These are phyloP conservation scores for Arachnomyces sp. DNA, from an alignment of 2,329 filamentous ascomycete species.

Conservation along the genomic window DNA sequence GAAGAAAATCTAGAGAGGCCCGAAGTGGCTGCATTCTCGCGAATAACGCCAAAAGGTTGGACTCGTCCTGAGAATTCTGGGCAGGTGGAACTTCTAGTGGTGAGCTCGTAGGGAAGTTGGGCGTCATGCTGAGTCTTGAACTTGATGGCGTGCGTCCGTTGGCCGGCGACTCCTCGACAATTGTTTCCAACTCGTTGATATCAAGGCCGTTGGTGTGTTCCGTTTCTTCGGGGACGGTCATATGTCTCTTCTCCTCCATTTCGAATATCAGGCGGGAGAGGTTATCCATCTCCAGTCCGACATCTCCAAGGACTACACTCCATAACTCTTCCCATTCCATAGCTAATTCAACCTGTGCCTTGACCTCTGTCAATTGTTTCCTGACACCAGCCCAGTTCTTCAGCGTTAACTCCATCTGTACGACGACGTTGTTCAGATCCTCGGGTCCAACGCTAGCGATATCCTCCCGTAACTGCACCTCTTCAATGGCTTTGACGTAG, in stretches of 20 bases:
- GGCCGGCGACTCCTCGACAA: constrained; percentile 75
- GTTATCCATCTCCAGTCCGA: constrained; percentile 78
- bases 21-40: constrained; percentile 90
- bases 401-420: constrained; percentile 83
- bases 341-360: constrained; percentile 86
- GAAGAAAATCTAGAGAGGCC: constrained; percentile 88
- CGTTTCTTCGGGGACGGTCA: constrained; percentile 55
- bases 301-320: constrained; percentile 88
- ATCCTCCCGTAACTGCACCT: constrained; percentile 72
- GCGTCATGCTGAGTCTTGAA: constrained; percentile 62
- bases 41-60: constrained; percentile 79
- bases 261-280: constrained; percentile 80
- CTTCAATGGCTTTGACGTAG: constrained; percentile 90
- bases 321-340: constrained; percentile 99
- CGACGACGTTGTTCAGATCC: constrained; percentile 67
- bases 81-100: constrained; percentile 33
- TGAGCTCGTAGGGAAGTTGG: constrained; percentile 47
- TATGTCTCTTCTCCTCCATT: constrained; percentile 93
- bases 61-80: constrained; percentile 66
- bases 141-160: constrained; percentile 47
- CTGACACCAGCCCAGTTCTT: constrained; percentile 79
- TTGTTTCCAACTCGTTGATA: constrained; percentile 83
- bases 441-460: constrained; percentile 62
- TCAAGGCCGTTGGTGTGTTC: constrained; percentile 52
- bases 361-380: constrained; percentile 66